These are phyloP conservation scores for Aspergillus asperescens DNA, from an alignment of 495 filamentous ascomycete genomes.

Conservation along the genomic window DNA sequence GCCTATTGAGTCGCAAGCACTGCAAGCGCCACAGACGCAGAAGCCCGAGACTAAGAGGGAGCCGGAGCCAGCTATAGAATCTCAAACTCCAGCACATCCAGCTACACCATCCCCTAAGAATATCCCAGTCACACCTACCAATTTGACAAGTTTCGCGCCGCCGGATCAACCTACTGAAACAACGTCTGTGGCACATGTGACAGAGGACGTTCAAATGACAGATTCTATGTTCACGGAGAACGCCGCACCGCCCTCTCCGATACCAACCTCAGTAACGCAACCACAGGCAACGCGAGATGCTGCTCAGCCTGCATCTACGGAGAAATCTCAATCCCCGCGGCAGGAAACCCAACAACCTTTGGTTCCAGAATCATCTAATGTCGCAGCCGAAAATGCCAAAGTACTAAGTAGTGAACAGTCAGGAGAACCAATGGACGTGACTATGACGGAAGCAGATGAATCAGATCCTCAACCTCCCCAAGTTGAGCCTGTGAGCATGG, in stretches of 20 bases:
- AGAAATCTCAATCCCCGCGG: neutral
- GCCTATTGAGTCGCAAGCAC: constrained; percentile 5
- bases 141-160: neutral
- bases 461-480: neutral
- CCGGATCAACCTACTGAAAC: constrained; percentile 9
- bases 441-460: constrained; percentile 5
- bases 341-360: constrained; percentile 4
- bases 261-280: neutral
- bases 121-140: constrained; percentile 1
- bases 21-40: constrained; percentile 20
- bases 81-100: constrained; percentile 11
- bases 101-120: constrained; percentile 11
- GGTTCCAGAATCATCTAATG: neutral
- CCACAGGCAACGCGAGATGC: constrained; percentile 5
- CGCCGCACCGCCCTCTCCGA: neutral
- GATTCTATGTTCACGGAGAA: constrained; percentile 6
- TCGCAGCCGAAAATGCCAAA: neutral
- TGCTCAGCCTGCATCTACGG: neutral
- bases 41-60: too few relatives aligned
- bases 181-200: constrained; percentile 15
- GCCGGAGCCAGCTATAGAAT: constrained; percentile 17
- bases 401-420: constrained; percentile 4
- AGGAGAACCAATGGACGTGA: neutral
- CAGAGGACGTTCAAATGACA: constrained; percentile 27
- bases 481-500: constrained; percentile 2